phyloP scores from a whole-genome alignment of 164 flowering plant species.

The Aristolochia californica region DNA sequence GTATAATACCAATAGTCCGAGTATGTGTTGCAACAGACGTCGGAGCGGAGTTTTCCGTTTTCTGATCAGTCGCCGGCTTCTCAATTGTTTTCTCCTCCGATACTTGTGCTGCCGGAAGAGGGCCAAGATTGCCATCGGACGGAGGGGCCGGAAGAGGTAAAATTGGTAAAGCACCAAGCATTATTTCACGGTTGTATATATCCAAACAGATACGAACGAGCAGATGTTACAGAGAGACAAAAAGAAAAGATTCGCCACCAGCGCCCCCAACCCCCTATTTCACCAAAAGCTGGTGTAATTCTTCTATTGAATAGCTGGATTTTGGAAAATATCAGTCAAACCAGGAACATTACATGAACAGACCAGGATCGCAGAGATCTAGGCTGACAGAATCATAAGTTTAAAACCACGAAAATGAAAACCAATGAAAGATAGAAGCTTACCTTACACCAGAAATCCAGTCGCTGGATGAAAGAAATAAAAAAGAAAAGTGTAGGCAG shows the following conservation, averaged over 20 bases:
- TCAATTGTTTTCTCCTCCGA: conserved; percentile 25
- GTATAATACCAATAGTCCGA: conserved; percentile 83
- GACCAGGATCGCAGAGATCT: too few relatives aligned
- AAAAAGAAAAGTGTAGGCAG: too few relatives aligned
- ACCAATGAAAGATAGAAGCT: too few relatives aligned
- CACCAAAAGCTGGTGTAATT: too few relatives aligned
- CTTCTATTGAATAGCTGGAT: too few relatives aligned
- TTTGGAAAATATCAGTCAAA: too few relatives aligned
- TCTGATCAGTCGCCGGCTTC: conserved; percentile 20
- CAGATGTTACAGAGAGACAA: neutral
- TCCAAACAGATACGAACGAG: neutral
- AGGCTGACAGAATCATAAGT: too few relatives aligned
- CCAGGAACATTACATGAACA: too few relatives aligned
- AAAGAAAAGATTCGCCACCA: neutral
- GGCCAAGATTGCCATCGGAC: conserved; percentile 68
- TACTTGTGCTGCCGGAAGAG: conserved; percentile 62
- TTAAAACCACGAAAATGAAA: too few relatives aligned
- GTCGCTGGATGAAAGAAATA: too few relatives aligned
- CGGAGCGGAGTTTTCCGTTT: conserved; percentile 16
- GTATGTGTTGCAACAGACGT: conserved; percentile 73
- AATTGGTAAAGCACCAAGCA: conserved; percentile 53
- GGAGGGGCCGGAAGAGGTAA: conserved; percentile 92
- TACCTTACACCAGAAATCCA: too few relatives aligned
- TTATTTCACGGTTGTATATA: conserved; percentile 4
- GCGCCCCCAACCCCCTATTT: neutral